phyloP scores from a whole-genome alignment of 2,329 filamentous ascomycete genomes.

The Pseudocercospora pini-densiflorae region DNA sequence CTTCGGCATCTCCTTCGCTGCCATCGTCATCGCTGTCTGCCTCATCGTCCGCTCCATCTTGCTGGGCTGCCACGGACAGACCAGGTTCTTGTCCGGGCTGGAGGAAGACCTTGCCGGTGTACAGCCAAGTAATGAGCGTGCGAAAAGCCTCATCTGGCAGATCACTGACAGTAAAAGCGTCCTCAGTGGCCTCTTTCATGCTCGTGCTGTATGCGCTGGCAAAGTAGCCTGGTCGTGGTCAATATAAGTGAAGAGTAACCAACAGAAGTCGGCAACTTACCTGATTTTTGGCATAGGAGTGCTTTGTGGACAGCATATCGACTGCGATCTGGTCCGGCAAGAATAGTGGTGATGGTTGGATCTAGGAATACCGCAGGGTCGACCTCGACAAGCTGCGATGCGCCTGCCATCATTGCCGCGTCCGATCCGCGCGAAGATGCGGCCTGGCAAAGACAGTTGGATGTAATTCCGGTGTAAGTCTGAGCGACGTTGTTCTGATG shows the following conservation, averaged over 20 bases:
- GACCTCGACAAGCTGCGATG: neutral
- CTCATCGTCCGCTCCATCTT: neutral
- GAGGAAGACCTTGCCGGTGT: conserved; percentile 11
- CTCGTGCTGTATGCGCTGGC: conserved; percentile 5
- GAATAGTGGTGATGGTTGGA: conserved; percentile 5
- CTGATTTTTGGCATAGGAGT: conserved; percentile 5
- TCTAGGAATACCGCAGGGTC: neutral
- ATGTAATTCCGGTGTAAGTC: too few species aligned
- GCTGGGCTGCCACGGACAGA: neutral
- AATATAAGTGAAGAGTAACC: neutral
- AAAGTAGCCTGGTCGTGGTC: conserved; percentile 7
- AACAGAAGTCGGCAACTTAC: neutral
- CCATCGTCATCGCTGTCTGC: neutral
- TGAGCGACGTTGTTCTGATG: too few species aligned
- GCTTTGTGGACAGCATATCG: conserved; percentile 13
- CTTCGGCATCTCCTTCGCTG: too few species aligned
- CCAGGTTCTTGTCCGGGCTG: neutral
- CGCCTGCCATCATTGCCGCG: neutral
- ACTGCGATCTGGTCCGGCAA: neutral
- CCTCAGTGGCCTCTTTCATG: conserved; percentile 3
- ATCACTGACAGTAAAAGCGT: conserved; percentile 9
- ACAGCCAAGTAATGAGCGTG: conserved; percentile 10
- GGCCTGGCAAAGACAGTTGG: too few species aligned
- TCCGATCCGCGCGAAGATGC: neutral
- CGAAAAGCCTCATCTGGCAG: neutral